Conservation (phyloP, 179 eudicot species). For the Silene noctiflora region DNA sequence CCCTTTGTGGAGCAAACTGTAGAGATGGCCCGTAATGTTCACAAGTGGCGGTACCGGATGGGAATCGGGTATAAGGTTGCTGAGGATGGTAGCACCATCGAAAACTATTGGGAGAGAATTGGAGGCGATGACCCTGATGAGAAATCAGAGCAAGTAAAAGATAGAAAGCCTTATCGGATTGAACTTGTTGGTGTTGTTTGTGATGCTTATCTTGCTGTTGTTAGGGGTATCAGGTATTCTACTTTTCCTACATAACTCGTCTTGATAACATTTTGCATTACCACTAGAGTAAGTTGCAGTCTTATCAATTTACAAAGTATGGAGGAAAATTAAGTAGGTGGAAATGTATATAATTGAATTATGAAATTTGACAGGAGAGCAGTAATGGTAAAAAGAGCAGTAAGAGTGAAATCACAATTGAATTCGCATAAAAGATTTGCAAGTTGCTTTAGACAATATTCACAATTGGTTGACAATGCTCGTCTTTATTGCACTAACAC, state of each 20-base stretch:
- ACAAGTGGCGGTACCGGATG: constrained; percentile 66
- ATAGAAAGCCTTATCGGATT: constrained; percentile 64
- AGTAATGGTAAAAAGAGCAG: constrained; percentile 65
- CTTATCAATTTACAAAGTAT: too few relatives aligned
- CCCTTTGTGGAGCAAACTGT: constrained; percentile 81
- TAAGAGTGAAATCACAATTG: constrained; percentile 77
- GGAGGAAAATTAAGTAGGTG: too few relatives aligned
- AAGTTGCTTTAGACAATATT: constrained; percentile 55
- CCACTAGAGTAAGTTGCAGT: too few relatives aligned
- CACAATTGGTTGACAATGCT: constrained; percentile 71
- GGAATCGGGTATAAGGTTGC: constrained; percentile 65
- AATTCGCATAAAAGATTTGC: constrained; percentile 86
- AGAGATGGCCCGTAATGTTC: constrained; percentile 72
- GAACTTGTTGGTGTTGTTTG: constrained; percentile 92
- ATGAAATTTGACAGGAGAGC: constrained; percentile 54
- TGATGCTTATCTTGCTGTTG: constrained; percentile 80
- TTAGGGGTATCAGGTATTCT: constrained; percentile 72
- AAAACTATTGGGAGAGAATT: constrained; percentile 66
- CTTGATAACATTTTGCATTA: too few relatives aligned
- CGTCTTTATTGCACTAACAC: constrained; percentile 67
- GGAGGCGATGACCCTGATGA: constrained; percentile 32
- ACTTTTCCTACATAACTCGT: too few relatives aligned
- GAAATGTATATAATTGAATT: too few relatives aligned
- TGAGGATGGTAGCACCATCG: constrained; percentile 54
- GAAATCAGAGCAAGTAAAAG: constrained; percentile 9